phyloP scores from a whole-genome alignment of 2,329 filamentous ascomycete species.

The Alternaria longipes region DNA sequence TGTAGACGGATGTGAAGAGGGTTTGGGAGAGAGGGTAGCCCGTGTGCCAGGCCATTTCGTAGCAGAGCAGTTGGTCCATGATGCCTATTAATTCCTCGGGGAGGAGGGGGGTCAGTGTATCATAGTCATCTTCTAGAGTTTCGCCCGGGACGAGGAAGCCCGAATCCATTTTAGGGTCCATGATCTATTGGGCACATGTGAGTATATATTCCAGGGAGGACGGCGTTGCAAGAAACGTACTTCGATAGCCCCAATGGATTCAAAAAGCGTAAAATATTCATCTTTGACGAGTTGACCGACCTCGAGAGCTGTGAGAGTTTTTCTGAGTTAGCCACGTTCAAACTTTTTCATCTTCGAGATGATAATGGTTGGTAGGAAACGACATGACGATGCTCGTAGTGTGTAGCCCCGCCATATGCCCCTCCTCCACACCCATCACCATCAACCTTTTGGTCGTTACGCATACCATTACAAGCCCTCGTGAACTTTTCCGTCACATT shows the following conservation, averaged over 20 bases:
- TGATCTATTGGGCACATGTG: conserved; percentile 71
- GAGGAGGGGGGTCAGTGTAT: conserved; percentile 72
- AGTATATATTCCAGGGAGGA: background rate
- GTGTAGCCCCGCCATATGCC: conserved; percentile 25
- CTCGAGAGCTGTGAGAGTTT: conserved; percentile 66
- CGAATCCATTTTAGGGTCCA: conserved; percentile 99
- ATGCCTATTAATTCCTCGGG: conserved; percentile 88
- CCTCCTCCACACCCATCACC: conserved; percentile 9
- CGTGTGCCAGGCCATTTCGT: conserved; percentile 97
- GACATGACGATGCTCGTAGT: conserved; percentile 1
- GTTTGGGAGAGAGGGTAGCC: conserved; percentile 97
- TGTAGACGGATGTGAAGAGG: conserved; percentile 88
- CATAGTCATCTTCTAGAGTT: conserved; percentile 83
- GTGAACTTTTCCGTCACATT: conserved; percentile 67
- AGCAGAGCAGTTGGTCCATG: conserved; percentile 89
- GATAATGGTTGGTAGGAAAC: background rate
- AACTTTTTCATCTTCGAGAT: background rate
- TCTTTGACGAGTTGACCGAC: conserved; percentile 91
- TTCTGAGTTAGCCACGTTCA: conserved; percentile 20
- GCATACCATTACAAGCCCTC: conserved; percentile 61
- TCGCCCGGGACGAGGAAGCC: conserved; percentile 82
- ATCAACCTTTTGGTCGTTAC: background rate
- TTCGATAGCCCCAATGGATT: conserved; percentile 88
- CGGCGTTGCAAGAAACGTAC: conserved; percentile 40
- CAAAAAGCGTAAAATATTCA: conserved; percentile 92